Percentiles rank a stretch among this genome's conserved stretches.
Conservation (phyloP, 345 rosid genomes). For the Boechera divaricarpa region DNA sequence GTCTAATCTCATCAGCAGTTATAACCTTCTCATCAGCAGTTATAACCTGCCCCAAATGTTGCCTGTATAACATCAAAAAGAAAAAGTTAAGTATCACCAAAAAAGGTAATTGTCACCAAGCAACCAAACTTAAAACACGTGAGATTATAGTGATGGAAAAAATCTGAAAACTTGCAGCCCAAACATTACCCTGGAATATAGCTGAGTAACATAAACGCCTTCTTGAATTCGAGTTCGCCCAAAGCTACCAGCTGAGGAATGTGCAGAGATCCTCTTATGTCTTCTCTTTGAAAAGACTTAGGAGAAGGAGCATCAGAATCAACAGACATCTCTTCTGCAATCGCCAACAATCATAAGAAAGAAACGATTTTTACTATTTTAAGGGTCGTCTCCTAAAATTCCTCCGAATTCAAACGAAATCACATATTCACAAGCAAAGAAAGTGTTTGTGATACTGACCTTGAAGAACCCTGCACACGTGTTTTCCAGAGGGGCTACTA, state of each 20-base stretch:
- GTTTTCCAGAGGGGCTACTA: background rate
- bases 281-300: constrained; percentile 25
- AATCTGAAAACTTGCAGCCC: background rate
- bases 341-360: background rate
- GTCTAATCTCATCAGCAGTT: constrained; percentile 51
- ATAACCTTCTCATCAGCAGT: constrained; percentile 48
- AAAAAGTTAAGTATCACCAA: background rate
- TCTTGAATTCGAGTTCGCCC: constrained; percentile 67
- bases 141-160: background rate
- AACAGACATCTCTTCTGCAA: constrained; percentile 33
- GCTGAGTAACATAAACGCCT: constrained; percentile 62
- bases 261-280: constrained; percentile 13
- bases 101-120: background rate
- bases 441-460: constrained; percentile 28
- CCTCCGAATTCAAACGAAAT: background rate
- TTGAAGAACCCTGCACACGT: constrained; percentile 10
- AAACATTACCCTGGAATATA: constrained; percentile 65
- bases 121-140: background rate
- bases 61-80: constrained; percentile 38
- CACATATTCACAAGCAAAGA: background rate
- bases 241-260: constrained; percentile 55
- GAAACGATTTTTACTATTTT: background rate
- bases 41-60: constrained; percentile 44
- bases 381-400: background rate
- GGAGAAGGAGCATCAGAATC: constrained; percentile 34